Conservation (phyloP, 495 filamentous ascomycete species). For the Neurospora sp. region DNA sequence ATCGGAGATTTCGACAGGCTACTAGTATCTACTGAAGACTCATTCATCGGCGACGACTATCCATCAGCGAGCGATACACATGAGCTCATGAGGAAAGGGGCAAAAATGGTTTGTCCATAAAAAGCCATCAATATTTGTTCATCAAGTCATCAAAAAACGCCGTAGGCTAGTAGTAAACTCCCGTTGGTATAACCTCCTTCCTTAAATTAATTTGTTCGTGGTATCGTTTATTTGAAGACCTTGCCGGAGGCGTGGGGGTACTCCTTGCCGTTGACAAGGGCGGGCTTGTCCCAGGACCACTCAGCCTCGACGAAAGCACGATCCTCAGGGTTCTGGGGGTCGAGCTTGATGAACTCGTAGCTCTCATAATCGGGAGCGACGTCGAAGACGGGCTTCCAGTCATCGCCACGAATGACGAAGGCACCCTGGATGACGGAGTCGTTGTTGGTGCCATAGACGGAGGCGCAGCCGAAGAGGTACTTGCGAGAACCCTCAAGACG, state of each 20-base stretch:
- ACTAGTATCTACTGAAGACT: slow-evolving; percentile 18
- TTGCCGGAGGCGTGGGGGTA: slow-evolving; percentile 67
- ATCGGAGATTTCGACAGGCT: slow-evolving; percentile 2
- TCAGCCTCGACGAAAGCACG: slow-evolving; percentile 72
- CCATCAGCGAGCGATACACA: slow-evolving; percentile 12
- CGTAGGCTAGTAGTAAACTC: slow-evolving; percentile 21
- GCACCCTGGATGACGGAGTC: slow-evolving; percentile 83
- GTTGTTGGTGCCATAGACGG: slow-evolving; percentile 80
- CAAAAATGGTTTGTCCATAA: slow-evolving; percentile 10
- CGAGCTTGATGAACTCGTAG: slow-evolving; percentile 92
- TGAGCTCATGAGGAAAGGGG: slow-evolving; percentile 16
- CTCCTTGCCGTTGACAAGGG: slow-evolving; percentile 69
- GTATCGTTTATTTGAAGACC: slow-evolving; percentile 84
- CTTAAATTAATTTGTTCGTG: slow-evolving; percentile 1
- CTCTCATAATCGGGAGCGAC: slow-evolving; percentile 96
- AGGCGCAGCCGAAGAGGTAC: slow-evolving; percentile 90
- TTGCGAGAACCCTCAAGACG: slow-evolving; percentile 97
- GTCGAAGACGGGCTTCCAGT: slow-evolving; percentile 77
- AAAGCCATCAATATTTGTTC: slow-evolving; percentile 18
- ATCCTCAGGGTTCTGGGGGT: slow-evolving; percentile 73
- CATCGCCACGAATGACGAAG: slow-evolving; percentile 88
- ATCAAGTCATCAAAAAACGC: slow-evolving; percentile 22
- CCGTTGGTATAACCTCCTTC: slow-evolving; percentile 9
- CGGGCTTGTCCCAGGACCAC: slow-evolving; percentile 80
- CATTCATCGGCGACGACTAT: slow-evolving; percentile 14